A percentile compares a stretch with the other conserved stretches of the same genome.
phyloP scores from a whole-genome alignment of 306 rosid genomes.

The Urtica urens region DNA sequence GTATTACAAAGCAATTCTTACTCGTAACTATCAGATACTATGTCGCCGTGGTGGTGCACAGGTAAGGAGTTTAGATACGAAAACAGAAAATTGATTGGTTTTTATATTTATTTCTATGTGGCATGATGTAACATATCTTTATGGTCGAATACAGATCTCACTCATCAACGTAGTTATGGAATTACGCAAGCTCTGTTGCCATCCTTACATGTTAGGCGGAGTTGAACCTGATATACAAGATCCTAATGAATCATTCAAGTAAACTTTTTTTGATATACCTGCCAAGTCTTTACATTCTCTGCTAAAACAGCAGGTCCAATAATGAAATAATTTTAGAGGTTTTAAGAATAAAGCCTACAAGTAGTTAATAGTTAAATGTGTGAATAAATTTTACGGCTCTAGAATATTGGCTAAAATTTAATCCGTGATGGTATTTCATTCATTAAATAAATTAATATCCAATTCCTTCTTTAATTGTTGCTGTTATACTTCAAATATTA shows the following conservation, averaged over 20 bases:
- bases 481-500: not conserved
- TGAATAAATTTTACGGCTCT: no score
- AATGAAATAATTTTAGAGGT: no score
- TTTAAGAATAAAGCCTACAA: no score
- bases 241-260: conserved; percentile 68
- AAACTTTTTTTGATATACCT: conserved; percentile 14
- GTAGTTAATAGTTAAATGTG: no score
- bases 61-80: conserved; percentile 33
- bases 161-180: conserved; percentile 98
- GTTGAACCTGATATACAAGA: conserved; percentile 92
- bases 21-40: conserved; percentile 92
- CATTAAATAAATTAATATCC: no score
- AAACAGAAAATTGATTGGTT: no score
- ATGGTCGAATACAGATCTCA: conserved; percentile 61
- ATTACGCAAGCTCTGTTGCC: conserved; percentile 96
- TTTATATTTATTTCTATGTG: conserved; percentile 4
- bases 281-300: conserved; percentile 4
- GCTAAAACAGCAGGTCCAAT: no score
- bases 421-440: no score
- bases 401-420: no score
- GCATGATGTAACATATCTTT: conserved; percentile 5
- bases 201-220: conserved; percentile 94
- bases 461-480: conserved; percentile 4
- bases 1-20: conserved; percentile 91
- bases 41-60: conserved; percentile 97